These are phyloP conservation scores for Penicillium malachiteum DNA, from an alignment of 495 filamentous ascomycete genomes.

Conservation along the genomic window DNA sequence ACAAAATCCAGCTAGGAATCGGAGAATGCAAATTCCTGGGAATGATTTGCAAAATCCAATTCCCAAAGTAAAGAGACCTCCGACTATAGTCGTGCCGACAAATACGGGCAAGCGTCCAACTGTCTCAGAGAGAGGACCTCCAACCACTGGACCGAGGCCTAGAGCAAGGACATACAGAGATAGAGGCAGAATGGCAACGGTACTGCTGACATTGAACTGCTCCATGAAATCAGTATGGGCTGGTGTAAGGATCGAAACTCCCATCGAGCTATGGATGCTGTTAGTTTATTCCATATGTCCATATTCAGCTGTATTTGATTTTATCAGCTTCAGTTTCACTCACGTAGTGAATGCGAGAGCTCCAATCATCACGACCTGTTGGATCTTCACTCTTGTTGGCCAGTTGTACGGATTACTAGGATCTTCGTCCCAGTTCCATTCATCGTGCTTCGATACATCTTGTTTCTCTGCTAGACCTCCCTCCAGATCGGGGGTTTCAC, in stretches of 20 bases:
- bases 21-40: slow-evolving; percentile 51
- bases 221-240: slow-evolving; percentile 40
- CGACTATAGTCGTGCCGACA: slow-evolving; percentile 49
- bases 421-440: slow-evolving; percentile 23
- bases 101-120: slow-evolving; percentile 57
- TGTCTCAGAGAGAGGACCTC: slow-evolving; percentile 61
- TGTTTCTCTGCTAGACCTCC: not conserved
- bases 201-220: slow-evolving; percentile 48
- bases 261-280: slow-evolving; percentile 43
- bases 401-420: slow-evolving; percentile 29
- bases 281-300: not conserved
- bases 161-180: slow-evolving; percentile 58
- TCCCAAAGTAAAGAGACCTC: slow-evolving; percentile 62
- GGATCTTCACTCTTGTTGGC: slow-evolving; percentile 10
- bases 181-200: slow-evolving; percentile 53
- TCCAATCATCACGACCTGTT: slow-evolving; percentile 22
- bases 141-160: slow-evolving; percentile 58
- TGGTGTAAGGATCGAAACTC: slow-evolving; percentile 53
- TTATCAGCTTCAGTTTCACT: not conserved
- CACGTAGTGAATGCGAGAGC: slow-evolving; percentile 24
- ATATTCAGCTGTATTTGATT: not conserved
- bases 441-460: not conserved
- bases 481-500: not conserved
- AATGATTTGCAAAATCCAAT: slow-evolving; percentile 57
- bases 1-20: slow-evolving; percentile 62